Evolutionary conservation across 148 eudicot genomes (phyloP), one percentile per base, ranked within the genome.

Genomic region (Rhododendron griersonianum): DNA sequence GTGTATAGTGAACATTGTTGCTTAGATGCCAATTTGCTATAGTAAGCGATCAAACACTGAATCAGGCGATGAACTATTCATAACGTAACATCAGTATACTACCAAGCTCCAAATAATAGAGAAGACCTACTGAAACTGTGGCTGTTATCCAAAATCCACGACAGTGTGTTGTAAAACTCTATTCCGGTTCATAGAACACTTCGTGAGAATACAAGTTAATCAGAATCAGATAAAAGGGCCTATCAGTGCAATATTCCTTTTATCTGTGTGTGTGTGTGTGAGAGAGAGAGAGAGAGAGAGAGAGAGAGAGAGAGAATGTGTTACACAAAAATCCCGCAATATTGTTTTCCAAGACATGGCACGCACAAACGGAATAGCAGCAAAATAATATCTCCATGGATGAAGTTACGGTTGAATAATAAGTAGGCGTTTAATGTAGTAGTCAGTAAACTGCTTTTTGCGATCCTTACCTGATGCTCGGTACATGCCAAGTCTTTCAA

Each of bases 401-500:
- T 28, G 41, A 28, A 84, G 65, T 41, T 44, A 78, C 19, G 7
- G 78, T 28, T 33, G 9, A 86, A 81, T 63, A 41, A 85, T 14
- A 74, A 81, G 39, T 16, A 14, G 39, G 53, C 11, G 37, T 35
- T 82, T 28, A 16, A 39, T 16, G 30, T 18, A 44, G 16, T 41
- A 44, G 16, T 41, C 11, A 75, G 59, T 11, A 21, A 89, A 83
- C 18, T 50, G 18, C 81, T 63, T 73, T 67, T 79, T 23, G 61
- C 30, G 79, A 78, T 83, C 71, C 88, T 90, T 80, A 96, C 99
- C 99, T 84, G 96, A 92, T 83, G 96, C 93, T 59, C 95, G 89
- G 90, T 96, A 96, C 84, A 90, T 93, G 84, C 96, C 98, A 76
- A 91, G 96, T 85, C 98, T 90, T 92, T 94, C 98, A 86, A 93